Conservation (phyloP, 1,284 basidiomycete genomes). For the Ustilago vetiveriae region DNA sequence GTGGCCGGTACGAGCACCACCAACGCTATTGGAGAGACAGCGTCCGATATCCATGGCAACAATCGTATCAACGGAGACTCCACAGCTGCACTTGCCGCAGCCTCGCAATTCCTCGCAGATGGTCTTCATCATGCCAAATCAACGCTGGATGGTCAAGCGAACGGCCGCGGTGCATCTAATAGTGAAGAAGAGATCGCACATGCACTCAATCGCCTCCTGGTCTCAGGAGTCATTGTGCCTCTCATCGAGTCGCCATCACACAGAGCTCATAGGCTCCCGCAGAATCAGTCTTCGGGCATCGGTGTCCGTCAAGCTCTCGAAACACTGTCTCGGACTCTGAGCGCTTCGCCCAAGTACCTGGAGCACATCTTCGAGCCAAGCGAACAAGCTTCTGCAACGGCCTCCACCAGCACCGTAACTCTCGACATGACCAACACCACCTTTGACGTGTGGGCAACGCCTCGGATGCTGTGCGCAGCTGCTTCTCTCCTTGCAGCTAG, state of each 20-base stretch:
- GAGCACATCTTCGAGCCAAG: slow-evolving; percentile 36
- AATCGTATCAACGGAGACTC: slow-evolving; percentile 2
- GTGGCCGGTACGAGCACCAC: slow-evolving; percentile 6
- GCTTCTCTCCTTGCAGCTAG: slow-evolving; percentile 20
- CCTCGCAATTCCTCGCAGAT: slow-evolving; percentile 32
- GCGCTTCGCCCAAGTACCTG: slow-evolving; percentile 40
- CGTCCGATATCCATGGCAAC: no score
- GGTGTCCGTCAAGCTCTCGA: slow-evolving; percentile 35
- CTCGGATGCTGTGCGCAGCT: slow-evolving; percentile 47
- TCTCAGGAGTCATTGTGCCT: slow-evolving; percentile 29
- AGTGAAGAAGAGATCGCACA: slow-evolving; percentile 40
- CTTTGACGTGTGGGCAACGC: slow-evolving; percentile 53
- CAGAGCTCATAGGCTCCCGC: slow-evolving; percentile 1
- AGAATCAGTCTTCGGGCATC: slow-evolving; percentile 2
- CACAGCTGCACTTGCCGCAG: slow-evolving; percentile 24
- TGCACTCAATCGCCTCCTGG: slow-evolving; percentile 36
- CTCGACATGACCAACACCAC: slow-evolving; percentile 48
- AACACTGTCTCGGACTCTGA: slow-evolving; percentile 22
- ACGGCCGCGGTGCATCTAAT: slow-evolving; percentile 6
- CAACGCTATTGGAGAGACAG: no score
- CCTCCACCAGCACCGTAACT: slow-evolving; percentile 24
- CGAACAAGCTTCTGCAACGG: slow-evolving; percentile 2
- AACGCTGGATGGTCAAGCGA: background rate
- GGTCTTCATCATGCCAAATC: slow-evolving; percentile 5
- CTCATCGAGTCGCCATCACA: slow-evolving; percentile 17